Conservation (phyloP, 177 flowering plant genomes). For the Vitis hybrid region DNA sequence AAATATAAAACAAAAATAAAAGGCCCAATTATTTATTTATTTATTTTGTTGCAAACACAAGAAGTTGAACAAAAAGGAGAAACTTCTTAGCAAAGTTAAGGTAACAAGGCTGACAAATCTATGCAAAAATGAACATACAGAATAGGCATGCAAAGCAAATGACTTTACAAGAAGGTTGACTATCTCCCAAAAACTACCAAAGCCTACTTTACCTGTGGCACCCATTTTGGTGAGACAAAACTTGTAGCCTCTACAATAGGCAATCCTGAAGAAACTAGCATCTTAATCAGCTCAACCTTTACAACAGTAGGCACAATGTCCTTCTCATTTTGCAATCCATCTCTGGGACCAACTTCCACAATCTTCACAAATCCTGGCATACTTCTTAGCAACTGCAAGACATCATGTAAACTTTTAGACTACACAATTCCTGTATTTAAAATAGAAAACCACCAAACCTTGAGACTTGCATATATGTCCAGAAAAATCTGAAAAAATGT, state of each 20-base stretch:
- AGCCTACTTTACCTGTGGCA: slow-evolving; percentile 39
- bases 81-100: neutral
- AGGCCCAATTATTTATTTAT: neutral
- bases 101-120: neutral
- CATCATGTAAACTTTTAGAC: neutral
- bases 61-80: neutral
- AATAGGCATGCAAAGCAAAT: neutral
- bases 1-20: neutral
- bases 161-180: neutral
- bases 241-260: slow-evolving; percentile 49
- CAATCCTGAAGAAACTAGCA: slow-evolving; percentile 43
- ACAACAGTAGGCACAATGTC: slow-evolving; percentile 33
- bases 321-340: slow-evolving; percentile 55
- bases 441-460: neutral
- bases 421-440: neutral
- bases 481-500: neutral
- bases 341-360: slow-evolving; percentile 60
- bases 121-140: neutral
- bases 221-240: slow-evolving; percentile 61
- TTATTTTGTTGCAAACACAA: neutral
- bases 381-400: slow-evolving; percentile 25
- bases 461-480: neutral
- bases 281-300: slow-evolving; percentile 41
- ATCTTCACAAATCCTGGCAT: slow-evolving; percentile 43
- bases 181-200: neutral